Conservation (phyloP, 371 early-diverging fungal species). For the Mucor plumbeus region DNA sequence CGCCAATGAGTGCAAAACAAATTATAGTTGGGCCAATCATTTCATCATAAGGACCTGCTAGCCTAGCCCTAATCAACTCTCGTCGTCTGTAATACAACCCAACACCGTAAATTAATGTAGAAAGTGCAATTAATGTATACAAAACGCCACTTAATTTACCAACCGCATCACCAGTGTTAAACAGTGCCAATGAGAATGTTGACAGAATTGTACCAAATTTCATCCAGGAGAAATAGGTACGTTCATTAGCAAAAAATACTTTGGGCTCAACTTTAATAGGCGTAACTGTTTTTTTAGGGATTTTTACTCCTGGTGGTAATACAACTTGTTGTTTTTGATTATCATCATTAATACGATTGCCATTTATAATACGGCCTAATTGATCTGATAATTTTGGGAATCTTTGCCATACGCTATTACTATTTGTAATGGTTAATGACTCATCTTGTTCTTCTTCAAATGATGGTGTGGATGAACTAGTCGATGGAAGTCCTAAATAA, state of each 20-base stretch:
- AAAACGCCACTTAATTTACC: constrained; percentile 78
- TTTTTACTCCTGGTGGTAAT: constrained; percentile 56
- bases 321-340: neutral
- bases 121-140: constrained; percentile 83
- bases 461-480: neutral
- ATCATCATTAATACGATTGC: neutral
- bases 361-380: neutral
- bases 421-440: neutral
- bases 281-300: constrained; percentile 72
- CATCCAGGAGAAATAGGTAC: constrained; percentile 97
- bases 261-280: constrained; percentile 98
- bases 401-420: constrained; percentile 11
- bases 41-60: constrained; percentile 84
- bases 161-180: constrained; percentile 85
- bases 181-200: constrained; percentile 78
- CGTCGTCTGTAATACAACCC: constrained; percentile 95
- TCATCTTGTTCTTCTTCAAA: neutral
- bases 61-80: constrained; percentile 69
- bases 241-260: constrained; percentile 99
- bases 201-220: constrained; percentile 78
- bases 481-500: constrained; percentile 9
- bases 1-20: constrained; percentile 84
- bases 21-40: constrained; percentile 85
- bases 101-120: constrained; percentile 89
- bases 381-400: constrained; percentile 19